These are phyloP conservation scores for Mycena filopes DNA, from an alignment of 768 basidiomycete genomes.

Conservation along the genomic window DNA sequence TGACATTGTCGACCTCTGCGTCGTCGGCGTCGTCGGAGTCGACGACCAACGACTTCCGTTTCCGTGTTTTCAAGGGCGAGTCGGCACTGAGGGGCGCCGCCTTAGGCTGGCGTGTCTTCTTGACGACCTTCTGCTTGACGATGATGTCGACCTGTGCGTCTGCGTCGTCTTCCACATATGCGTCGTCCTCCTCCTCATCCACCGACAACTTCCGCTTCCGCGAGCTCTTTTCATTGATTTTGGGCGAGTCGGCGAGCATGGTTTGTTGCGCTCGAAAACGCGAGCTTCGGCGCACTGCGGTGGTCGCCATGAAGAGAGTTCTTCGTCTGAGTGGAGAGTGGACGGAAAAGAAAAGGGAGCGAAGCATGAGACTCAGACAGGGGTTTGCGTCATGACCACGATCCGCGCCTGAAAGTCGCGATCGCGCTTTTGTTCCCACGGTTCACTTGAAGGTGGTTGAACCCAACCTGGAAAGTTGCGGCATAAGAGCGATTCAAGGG, in stretches of 20 bases:
- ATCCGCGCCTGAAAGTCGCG: not conserved
- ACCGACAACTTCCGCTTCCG: not conserved
- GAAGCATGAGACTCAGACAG: conserved; percentile 19
- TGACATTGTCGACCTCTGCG: too few species aligned
- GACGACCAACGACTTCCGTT: too few species aligned
- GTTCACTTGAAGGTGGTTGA: too few species aligned
- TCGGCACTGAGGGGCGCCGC: too few species aligned
- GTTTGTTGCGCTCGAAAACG: conserved; percentile 9
- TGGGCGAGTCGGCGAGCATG: not conserved
- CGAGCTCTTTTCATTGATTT: not conserved
- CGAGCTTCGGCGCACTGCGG: conserved; percentile 23
- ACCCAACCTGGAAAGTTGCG: too few species aligned
- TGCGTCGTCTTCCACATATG: too few species aligned
- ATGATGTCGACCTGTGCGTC: too few species aligned
- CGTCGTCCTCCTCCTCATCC: too few species aligned
- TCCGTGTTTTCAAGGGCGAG: too few species aligned
- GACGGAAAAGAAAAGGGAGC: not conserved
- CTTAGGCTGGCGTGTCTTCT: conserved; percentile 1
- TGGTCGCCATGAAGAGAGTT: conserved; percentile 19
- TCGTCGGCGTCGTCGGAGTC: too few species aligned
- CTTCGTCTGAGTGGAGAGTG: not conserved
- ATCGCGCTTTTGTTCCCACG: not conserved
- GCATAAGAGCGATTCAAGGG: too few species aligned
- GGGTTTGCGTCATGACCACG: conserved; percentile 17
- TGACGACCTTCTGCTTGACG: too few species aligned